These are phyloP conservation scores for Mortierella polycephala DNA, from an alignment of 371 early-diverging fungal species.

Conservation along the genomic window DNA sequence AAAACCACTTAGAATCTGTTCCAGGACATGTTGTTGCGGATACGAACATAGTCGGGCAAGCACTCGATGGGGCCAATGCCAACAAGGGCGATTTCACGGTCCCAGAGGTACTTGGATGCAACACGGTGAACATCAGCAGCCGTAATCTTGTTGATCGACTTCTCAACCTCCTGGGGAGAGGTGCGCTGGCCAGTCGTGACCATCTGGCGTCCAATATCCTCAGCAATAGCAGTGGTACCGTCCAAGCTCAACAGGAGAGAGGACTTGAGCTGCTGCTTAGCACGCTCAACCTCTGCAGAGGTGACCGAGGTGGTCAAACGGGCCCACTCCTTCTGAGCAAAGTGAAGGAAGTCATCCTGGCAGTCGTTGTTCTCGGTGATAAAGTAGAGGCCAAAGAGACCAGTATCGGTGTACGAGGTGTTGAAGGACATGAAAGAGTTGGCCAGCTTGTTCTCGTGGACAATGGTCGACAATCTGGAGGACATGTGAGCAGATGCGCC, in stretches of 20 bases:
- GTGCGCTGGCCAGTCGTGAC: conserved; percentile 91
- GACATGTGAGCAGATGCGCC: conserved; percentile 87
- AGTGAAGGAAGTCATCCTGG: conserved; percentile 88
- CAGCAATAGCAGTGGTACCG: conserved; percentile 93
- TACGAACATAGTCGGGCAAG: conserved; percentile 89
- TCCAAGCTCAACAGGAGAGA: conserved; percentile 90
- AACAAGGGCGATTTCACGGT: conserved; percentile 90
- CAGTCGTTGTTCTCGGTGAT: conserved; percentile 83
- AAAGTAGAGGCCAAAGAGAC: conserved; percentile 96
- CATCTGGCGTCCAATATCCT: conserved; percentile 98
- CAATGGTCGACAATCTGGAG: conserved; percentile 86
- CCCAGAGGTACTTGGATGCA: conserved; percentile 89
- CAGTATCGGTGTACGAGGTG: conserved; percentile 98
- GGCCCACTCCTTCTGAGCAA: conserved; percentile 92
- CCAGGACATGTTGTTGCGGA: conserved; percentile 84
- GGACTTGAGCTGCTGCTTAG: conserved; percentile 98
- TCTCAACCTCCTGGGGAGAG: conserved; percentile 84
- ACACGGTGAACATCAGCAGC: conserved; percentile 89
- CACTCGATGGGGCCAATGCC: conserved; percentile 92
- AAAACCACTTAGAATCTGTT: conserved; percentile 59
- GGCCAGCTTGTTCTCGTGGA: conserved; percentile 88
- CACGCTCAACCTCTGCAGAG: conserved; percentile 95
- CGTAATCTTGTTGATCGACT: conserved; percentile 83
- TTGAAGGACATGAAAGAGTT: conserved; percentile 98
- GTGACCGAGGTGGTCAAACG: conserved; percentile 88